These are phyloP conservation scores for Tricholoma matsutake DNA, from an alignment of 768 basidiomycete genomes.

Conservation along the genomic window DNA sequence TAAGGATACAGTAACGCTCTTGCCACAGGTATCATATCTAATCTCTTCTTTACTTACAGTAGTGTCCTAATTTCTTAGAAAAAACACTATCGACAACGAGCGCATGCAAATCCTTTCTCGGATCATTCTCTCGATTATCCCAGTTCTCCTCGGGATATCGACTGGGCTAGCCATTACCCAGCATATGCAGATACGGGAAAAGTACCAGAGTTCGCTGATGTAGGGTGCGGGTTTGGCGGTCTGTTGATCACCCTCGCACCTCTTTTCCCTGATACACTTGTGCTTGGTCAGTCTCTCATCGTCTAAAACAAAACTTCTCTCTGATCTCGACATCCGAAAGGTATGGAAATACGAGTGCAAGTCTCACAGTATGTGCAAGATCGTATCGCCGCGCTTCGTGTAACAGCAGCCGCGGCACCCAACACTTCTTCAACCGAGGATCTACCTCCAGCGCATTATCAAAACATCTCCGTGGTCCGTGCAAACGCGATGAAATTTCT, in stretches of 20 bases:
- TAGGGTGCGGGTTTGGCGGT: constrained; percentile 98
- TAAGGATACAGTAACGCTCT: constrained; percentile 18
- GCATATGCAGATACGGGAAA: constrained; percentile 55
- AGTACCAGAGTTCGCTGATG: constrained; percentile 89
- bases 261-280: constrained; percentile 85
- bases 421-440: constrained; percentile 29
- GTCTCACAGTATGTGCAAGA: constrained; percentile 96
- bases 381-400: constrained; percentile 89
- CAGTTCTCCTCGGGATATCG: constrained; percentile 64
- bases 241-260: constrained; percentile 87
- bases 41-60: not conserved
- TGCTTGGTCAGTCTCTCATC: constrained; percentile 67
- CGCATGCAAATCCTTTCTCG: constrained; percentile 85
- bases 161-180: constrained; percentile 86
- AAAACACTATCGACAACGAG: constrained; percentile 80
- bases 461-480: constrained; percentile 91
- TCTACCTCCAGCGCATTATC: constrained; percentile 47
- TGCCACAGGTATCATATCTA: constrained; percentile 46
- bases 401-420: constrained; percentile 49
- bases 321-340: constrained; percentile 35
- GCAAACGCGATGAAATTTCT: constrained; percentile 99
- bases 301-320: constrained; percentile 5
- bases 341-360: constrained; percentile 95
- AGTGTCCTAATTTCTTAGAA: constrained; percentile 45
- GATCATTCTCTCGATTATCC: constrained; percentile 91